A percentile compares a stretch with the other conserved stretches of the same genome.
Conservation (phyloP, 257 asterid genomes). For the Nicotiana benthamiana region DNA sequence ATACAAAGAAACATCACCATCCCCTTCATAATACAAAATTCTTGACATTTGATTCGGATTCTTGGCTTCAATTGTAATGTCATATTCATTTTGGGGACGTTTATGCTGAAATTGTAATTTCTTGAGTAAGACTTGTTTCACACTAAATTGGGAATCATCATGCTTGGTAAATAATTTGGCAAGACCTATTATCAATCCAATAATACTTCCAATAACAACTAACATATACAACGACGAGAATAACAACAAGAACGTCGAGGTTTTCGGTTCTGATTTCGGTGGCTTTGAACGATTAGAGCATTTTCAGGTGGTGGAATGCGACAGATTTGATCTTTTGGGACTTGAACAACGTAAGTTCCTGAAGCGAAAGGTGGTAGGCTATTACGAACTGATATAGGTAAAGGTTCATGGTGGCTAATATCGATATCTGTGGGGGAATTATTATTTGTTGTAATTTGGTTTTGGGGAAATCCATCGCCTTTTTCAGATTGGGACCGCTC, state of each 20-base stretch:
- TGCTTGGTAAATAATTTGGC: slow-evolving; percentile 1
- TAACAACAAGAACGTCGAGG: slow-evolving; percentile 1
- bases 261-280: not conserved
- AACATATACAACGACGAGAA: slow-evolving; percentile 10
- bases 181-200: not conserved
- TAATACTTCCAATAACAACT: not conserved
- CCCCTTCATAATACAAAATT: not conserved
- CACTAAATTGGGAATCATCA: not conserved
- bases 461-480: not conserved
- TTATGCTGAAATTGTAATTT: not conserved
- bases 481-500: slow-evolving; percentile 17
- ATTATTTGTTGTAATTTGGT: not conserved
- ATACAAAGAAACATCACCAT: not conserved
- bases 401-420: not conserved
- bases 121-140: not conserved
- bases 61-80: not conserved
- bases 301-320: slow-evolving; percentile 37
- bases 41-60: not conserved
- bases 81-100: not conserved
- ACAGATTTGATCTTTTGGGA: slow-evolving; percentile 36
- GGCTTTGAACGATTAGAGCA: slow-evolving; percentile 15
- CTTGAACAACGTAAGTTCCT: slow-evolving; percentile 33
- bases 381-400: not conserved
- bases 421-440: not conserved
- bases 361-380: slow-evolving; percentile 1